Evolutionary conservation across 1,139 yeast genomes (phyloP), one percentile per base, ranked within the genome.

Genomic region (Nakaseomyces kungkrabaensis): DNA sequence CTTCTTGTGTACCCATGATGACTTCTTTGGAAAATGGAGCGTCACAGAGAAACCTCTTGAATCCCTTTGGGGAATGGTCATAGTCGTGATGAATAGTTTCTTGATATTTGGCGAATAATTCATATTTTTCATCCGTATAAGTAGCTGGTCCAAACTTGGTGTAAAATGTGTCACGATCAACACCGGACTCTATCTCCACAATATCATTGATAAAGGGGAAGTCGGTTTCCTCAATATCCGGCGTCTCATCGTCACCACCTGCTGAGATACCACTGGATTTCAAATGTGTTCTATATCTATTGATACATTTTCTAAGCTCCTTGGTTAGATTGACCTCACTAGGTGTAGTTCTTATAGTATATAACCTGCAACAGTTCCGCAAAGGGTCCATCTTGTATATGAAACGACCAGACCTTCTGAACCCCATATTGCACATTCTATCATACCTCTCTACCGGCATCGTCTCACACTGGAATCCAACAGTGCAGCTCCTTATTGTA

Each of bases 291-390:
- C 76, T 73, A 59, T 86, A 85, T 54, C 84, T 71, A 59, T 83
- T 85, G 4, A 87, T 63, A 4, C 76, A 74, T 55, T 81, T 80
- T 40, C 90, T 74, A 51, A 82, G 83, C 47, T 85, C 90, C 62
- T 86, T 87, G 31, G 73, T 68, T 10, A 83, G 65, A 47, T 72
- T 70, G 56, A 81, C 73, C 40, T 65, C 60, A 0, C 60, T 61
- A 36, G 76, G 67, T 40, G 71, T 73, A 0, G 95, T 81, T 48
- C 97, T 67, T 31, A 89, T 86, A 0, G 96, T 85, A 62, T 80
- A 87, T 62, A 81, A 74, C n/a, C 92, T 75, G 60, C 97, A 90
- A 62, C 97, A 90, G 41, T 79, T 78, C 36, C 88, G 66, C 34
- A 83, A 63, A 54, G 80, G 67, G 63, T 90, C 96, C 0, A 86